phyloP scores from a whole-genome alignment of 1,139 yeast genomes.

The Lodderomyces oxycetoniae region DNA sequence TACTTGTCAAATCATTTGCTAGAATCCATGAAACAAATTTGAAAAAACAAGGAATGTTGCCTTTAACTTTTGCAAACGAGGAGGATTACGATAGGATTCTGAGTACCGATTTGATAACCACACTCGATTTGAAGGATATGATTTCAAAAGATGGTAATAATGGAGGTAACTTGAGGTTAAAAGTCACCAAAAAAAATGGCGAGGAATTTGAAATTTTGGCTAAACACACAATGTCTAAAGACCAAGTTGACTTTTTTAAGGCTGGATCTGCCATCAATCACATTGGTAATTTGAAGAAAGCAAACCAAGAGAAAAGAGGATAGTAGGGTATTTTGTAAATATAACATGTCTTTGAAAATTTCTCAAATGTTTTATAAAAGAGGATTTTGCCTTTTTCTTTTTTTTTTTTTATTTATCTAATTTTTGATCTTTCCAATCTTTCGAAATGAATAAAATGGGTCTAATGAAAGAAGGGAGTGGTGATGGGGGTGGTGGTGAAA shows the following conservation, averaged over 20 bases:
- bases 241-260: conserved; percentile 91
- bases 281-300: conserved; percentile 63
- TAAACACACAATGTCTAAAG: conserved; percentile 94
- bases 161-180: conserved; percentile 72
- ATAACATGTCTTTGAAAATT: no score
- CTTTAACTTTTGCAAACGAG: conserved; percentile 86
- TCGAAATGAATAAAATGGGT: neutral
- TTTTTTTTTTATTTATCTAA: conserved; percentile 1
- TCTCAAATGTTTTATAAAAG: neutral
- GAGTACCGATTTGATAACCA: conserved; percentile 75
- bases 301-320: conserved; percentile 22
- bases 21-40: conserved; percentile 82
- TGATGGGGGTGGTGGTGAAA: no score
- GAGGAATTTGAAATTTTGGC: conserved; percentile 63
- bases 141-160: conserved; percentile 76
- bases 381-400: no score
- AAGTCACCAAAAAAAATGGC: conserved; percentile 74
- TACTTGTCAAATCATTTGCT: conserved; percentile 92
- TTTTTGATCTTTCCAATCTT: neutral
- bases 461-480: neutral
- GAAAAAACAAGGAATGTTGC: conserved; percentile 95
- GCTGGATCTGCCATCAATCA: conserved; percentile 96
- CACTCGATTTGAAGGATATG: conserved; percentile 75
- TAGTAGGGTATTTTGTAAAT: conserved; percentile 1
- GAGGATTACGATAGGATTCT: conserved; percentile 76